phyloP scores from a whole-genome alignment of 2,329 filamentous ascomycete species.

The Monilinia fructigena region DNA sequence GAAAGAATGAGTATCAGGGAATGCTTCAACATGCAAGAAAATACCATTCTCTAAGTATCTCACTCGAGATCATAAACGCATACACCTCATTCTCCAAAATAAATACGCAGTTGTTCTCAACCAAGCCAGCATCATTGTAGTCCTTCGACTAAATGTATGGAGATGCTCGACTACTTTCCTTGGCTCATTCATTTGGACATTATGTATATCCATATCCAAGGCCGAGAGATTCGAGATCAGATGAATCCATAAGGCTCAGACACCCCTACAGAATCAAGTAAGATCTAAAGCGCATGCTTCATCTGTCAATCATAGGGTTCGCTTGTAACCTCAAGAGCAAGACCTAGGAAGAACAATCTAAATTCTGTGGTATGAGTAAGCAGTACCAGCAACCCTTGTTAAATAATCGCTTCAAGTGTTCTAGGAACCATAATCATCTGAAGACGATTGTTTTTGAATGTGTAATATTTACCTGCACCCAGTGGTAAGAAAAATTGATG shows the following conservation, averaged over 20 bases:
- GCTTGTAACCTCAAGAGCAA: neutral
- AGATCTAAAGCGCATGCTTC: neutral
- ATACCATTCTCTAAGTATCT: neutral
- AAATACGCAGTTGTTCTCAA: neutral
- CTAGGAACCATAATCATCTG: neutral
- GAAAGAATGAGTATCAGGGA: neutral
- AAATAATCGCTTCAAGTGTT: neutral
- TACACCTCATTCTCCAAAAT: too few species aligned
- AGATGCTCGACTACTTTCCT: neutral
- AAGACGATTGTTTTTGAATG: neutral
- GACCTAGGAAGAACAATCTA: too few species aligned
- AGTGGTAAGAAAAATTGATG: neutral
- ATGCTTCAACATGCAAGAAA: neutral
- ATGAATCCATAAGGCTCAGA: neutral
- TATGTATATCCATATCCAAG: neutral
- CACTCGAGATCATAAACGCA: neutral
- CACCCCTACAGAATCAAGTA: neutral
- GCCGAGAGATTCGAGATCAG: neutral
- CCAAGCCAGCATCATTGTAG: neutral
- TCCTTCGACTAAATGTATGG: neutral
- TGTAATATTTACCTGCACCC: too few species aligned
- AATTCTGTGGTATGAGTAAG: neutral
- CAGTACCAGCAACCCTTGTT: neutral
- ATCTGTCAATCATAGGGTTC: neutral
- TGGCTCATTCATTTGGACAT: neutral